Conservation (phyloP, 2,329 filamentous ascomycete genomes). For the Diaporthe batatas region DNA sequence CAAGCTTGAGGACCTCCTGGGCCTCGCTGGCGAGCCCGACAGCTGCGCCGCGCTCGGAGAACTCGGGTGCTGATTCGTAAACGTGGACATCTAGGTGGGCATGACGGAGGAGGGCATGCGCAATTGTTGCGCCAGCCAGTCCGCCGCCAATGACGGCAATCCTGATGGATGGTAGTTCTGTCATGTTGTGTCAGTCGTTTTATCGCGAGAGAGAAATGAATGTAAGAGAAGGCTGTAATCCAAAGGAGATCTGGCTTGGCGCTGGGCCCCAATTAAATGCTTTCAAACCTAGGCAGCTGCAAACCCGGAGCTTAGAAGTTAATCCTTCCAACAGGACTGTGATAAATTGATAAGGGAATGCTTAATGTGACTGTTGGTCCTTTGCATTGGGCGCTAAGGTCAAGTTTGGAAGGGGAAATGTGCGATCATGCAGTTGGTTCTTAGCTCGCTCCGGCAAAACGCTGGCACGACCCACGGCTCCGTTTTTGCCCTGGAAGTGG, state of each 20-base stretch:
- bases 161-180: slow-evolving; percentile 13
- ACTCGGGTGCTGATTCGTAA: slow-evolving; percentile 46
- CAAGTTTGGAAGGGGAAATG: not conserved
- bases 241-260: not conserved
- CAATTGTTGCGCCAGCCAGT: slow-evolving; percentile 43
- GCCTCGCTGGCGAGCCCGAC: slow-evolving; percentile 43
- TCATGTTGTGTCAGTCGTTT: slow-evolving; percentile 2
- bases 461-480: no score
- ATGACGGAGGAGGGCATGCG: slow-evolving; percentile 44
- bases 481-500: no score
- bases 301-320: no score
- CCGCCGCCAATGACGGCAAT: slow-evolving; percentile 47
- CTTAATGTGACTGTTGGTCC: slow-evolving; percentile 6
- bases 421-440: not conserved
- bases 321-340: not conserved
- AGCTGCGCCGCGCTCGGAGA: slow-evolving; percentile 46
- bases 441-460: not conserved
- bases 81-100: slow-evolving; percentile 44
- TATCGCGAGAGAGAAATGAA: not conserved
- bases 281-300: no score
- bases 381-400: not conserved
- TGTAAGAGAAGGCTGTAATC: no score
- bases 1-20: slow-evolving; percentile 42
- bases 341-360: not conserved
- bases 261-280: not conserved